Conservation (phyloP, 768 basidiomycete genomes). For the Steccherinum ochraceum region DNA sequence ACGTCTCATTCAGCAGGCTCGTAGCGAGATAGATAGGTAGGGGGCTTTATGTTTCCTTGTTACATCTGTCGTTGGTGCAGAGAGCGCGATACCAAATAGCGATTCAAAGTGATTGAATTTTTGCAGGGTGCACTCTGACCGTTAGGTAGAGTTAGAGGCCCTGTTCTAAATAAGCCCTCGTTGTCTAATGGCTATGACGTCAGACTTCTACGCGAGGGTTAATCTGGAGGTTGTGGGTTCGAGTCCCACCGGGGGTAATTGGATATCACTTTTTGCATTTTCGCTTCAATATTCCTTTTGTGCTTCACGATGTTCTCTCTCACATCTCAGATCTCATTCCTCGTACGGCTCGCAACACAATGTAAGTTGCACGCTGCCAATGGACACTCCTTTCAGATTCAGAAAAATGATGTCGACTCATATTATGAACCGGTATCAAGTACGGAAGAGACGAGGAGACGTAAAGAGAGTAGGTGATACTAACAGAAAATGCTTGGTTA, state of each 20-base stretch:
- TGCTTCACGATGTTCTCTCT: background rate
- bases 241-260: slow-evolving; percentile 75
- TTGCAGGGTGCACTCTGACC: too few species aligned
- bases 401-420: too few species aligned
- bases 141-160: too few species aligned
- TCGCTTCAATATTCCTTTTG: background rate
- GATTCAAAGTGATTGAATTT: too few species aligned
- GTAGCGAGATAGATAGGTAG: background rate
- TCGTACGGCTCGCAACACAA: too few species aligned
- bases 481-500: background rate
- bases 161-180: slow-evolving; percentile 52
- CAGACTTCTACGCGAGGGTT: slow-evolving; percentile 60
- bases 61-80: background rate
- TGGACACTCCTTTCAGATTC: too few species aligned
- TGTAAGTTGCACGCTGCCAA: too few species aligned
- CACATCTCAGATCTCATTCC: too few species aligned
- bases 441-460: background rate
- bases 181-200: slow-evolving; percentile 91
- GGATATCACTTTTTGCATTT: slow-evolving; percentile 6
- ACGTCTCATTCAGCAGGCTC: background rate
- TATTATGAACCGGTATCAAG: background rate
- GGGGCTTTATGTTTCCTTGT: background rate
- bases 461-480: background rate
- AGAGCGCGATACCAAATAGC: too few species aligned
- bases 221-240: slow-evolving; percentile 86